Percentiles rank a stretch among this genome's conserved stretches.
Conservation (phyloP, 2,329 filamentous ascomycete genomes). For the Sphaerulina populicola region DNA sequence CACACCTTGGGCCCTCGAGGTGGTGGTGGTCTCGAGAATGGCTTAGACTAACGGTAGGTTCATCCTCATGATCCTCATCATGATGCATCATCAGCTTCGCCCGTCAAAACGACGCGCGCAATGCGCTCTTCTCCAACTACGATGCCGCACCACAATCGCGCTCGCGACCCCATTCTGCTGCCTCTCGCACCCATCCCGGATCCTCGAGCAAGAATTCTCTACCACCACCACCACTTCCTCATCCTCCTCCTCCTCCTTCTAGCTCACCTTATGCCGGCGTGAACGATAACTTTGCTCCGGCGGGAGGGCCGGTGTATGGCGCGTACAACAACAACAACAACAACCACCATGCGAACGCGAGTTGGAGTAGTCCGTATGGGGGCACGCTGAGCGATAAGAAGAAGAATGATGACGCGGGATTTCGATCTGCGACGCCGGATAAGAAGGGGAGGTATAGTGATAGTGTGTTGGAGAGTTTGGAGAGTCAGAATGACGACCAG, state of each 20-base stretch:
- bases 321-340: constrained; percentile 25
- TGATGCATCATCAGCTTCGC: constrained; percentile 9
- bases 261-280: constrained; percentile 19
- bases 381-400: constrained; percentile 1
- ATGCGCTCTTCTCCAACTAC: constrained; percentile 36
- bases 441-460: constrained; percentile 81
- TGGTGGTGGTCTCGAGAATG: too few relatives aligned
- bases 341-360: constrained; percentile 23
- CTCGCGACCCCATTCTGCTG: constrained; percentile 30
- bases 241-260: constrained; percentile 14
- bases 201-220: constrained; percentile 20
- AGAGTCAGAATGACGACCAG: constrained; percentile 89
- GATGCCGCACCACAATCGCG: constrained; percentile 25
- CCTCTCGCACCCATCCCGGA: constrained; percentile 19
- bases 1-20: too few relatives aligned
- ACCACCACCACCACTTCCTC: too few relatives aligned
- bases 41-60: too few relatives aligned
- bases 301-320: constrained; percentile 20
- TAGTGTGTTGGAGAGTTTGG: constrained; percentile 82
- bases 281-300: constrained; percentile 15
- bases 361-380: constrained; percentile 6
- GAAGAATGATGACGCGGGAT: constrained; percentile 23
- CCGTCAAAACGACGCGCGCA: constrained; percentile 31
- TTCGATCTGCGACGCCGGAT: constrained; percentile 41
- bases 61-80: too few relatives aligned